Conservation (phyloP, 2,329 filamentous ascomycete species). For the Pyricularia sp. region DNA sequence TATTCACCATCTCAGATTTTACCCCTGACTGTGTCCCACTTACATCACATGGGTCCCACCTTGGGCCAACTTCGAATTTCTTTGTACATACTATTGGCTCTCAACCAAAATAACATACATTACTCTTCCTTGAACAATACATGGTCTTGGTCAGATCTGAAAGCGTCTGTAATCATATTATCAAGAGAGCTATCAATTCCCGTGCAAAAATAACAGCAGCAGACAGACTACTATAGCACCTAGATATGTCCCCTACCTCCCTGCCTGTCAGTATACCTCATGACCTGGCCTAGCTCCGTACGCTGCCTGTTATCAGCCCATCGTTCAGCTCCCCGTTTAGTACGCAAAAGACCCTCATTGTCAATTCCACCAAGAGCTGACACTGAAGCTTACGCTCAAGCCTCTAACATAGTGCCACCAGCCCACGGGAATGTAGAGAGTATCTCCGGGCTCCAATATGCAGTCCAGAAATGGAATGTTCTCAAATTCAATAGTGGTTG, state of each 20-base stretch:
- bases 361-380: constrained; percentile 92
- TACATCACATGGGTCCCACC: background rate
- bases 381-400: constrained; percentile 79
- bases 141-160: background rate
- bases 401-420: constrained; percentile 98
- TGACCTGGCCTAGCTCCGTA: too few relatives aligned
- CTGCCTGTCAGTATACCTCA: too few relatives aligned
- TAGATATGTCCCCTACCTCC: too few relatives aligned
- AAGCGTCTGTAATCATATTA: background rate
- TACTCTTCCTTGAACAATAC: background rate
- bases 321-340: too few relatives aligned
- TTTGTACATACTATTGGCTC: background rate
- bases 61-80: too few relatives aligned
- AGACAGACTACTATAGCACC: too few relatives aligned
- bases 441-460: constrained; percentile 72
- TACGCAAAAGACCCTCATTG: background rate
- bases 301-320: too few relatives aligned
- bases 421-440: constrained; percentile 79
- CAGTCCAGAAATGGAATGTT: constrained; percentile 63
- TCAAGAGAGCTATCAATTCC: background rate
- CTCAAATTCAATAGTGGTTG: constrained; percentile 37
- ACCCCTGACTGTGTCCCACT: background rate
- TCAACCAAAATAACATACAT: background rate
- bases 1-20: background rate
- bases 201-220: too few relatives aligned